Evolutionary conservation across 768 basidiomycete genomes (phyloP).

Genomic region (Tulasnella sp.): DNA sequence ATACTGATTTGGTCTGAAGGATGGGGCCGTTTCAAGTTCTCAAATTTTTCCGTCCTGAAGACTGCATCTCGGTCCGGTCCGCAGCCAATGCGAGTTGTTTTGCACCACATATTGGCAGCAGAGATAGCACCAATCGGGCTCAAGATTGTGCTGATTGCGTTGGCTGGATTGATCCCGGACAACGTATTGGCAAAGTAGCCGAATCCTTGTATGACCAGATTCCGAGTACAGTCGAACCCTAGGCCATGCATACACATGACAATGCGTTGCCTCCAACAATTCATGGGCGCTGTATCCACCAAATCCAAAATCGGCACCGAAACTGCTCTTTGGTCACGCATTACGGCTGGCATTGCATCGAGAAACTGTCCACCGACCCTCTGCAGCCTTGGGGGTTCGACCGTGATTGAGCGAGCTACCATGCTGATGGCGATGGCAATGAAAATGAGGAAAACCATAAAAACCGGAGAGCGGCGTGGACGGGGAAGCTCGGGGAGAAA

Average conservation of each 20-base stretch:
- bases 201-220: not conserved
- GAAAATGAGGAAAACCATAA: not conserved
- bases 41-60: slow-evolving; percentile 10
- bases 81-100: slow-evolving; percentile 11
- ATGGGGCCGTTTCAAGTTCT: not conserved
- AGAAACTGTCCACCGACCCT: too few species aligned
- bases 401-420: not conserved
- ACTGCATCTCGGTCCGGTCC: not conserved
- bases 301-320: too few species aligned
- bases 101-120: slow-evolving; percentile 7
- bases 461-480: not conserved
- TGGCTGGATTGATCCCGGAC: not conserved
- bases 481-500: not conserved
- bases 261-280: too few species aligned
- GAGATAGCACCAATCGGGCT: not conserved
- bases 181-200: not conserved
- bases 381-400: too few species aligned
- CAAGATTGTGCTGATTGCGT: not conserved
- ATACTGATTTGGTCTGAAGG: slow-evolving; percentile 7
- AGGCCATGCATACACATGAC: too few species aligned
- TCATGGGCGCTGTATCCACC: too few species aligned
- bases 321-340: too few species aligned
- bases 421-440: not conserved
- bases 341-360: too few species aligned
- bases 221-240: not conserved